Conservation (phyloP, 306 rosid genomes). For the Acacia melanoxylon region DNA sequence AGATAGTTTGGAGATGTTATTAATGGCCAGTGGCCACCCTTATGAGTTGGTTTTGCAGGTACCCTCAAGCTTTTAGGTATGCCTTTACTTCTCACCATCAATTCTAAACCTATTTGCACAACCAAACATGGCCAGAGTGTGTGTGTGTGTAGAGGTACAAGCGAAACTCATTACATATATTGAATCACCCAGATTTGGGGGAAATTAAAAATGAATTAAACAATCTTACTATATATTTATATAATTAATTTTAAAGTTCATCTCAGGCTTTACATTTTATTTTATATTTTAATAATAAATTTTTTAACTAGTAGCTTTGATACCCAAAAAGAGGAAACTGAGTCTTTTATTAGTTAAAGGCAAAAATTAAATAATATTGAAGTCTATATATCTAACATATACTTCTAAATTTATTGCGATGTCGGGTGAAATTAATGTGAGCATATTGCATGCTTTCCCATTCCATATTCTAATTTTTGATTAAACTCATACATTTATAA, state of each 20-base stretch:
- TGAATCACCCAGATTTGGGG: neutral
- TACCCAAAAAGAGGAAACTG: no score
- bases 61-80: neutral
- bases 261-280: neutral
- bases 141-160: neutral
- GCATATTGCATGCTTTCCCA: neutral
- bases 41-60: neutral
- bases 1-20: neutral
- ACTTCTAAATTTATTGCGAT: neutral
- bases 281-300: neutral
- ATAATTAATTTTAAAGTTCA: neutral
- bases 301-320: neutral
- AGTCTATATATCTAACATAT: no score
- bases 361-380: no score
- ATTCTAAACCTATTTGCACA: neutral
- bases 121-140: neutral
- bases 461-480: neutral
- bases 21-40: neutral
- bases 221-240: neutral
- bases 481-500: neutral
- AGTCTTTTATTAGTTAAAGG: neutral
- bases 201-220: neutral
- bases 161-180: neutral
- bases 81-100: neutral
- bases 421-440: neutral